Conservation (phyloP, 257 asterid species). For the Solanum virginianum region DNA sequence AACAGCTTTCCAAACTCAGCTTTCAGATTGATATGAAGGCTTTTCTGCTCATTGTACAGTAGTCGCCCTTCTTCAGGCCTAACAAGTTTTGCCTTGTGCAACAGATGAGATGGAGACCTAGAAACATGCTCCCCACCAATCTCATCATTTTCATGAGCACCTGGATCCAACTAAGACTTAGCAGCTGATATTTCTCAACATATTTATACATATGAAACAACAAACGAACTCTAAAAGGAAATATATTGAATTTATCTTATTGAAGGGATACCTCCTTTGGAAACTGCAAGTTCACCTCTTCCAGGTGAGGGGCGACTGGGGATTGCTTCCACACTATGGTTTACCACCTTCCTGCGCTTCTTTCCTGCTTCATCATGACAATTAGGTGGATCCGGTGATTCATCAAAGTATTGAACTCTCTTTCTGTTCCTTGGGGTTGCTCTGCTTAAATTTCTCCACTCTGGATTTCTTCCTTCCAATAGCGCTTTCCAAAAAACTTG, state of each 20-base stretch:
- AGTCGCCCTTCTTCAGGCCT: conserved; percentile 12
- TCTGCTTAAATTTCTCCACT: conserved; percentile 43
- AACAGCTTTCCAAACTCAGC: conserved; percentile 30
- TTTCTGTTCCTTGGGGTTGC: conserved; percentile 55
- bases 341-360: conserved; percentile 45
- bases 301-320: conserved; percentile 9
- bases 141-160: not conserved
- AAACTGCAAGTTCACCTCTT: conserved; percentile 6
- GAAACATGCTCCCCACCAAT: not conserved
- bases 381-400: conserved; percentile 14
- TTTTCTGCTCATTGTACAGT: conserved; percentile 27
- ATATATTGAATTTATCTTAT: not conserved
- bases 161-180: conserved; percentile 5
- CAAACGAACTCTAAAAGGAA: not conserved
- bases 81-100: conserved; percentile 13
- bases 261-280: conserved; percentile 12
- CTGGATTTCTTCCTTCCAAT: conserved; percentile 47
- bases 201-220: not conserved
- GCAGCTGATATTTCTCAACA: not conserved
- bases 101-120: not conserved
- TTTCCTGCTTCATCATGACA: conserved; percentile 33
- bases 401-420: conserved; percentile 48
- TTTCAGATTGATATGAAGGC: conserved; percentile 30
- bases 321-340: conserved; percentile 15
- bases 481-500: conserved; percentile 63